Conservation (phyloP, 1,139 yeast species). For the Hanseniaspora sp. region DNA sequence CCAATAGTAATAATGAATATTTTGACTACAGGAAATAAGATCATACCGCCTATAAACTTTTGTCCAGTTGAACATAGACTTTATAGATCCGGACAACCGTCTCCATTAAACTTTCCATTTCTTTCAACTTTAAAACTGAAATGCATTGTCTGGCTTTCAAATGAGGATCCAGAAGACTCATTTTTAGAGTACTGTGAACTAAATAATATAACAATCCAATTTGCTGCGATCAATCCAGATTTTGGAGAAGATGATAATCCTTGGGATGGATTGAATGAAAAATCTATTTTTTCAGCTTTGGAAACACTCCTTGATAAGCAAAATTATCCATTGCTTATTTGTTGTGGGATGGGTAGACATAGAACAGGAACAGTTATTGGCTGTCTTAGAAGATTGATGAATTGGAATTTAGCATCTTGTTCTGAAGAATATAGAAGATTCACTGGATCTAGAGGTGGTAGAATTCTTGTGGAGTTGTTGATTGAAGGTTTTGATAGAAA, state of each 20-base stretch:
- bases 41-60: constrained; percentile 88
- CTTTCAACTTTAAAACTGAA: constrained; percentile 60
- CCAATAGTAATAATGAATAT: constrained; percentile 22
- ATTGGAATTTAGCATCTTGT: constrained; percentile 91
- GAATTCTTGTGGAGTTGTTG: constrained; percentile 78
- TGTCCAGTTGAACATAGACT: constrained; percentile 84
- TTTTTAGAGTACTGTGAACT: constrained; percentile 70
- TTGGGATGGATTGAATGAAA: constrained; percentile 92
- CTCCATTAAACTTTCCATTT: constrained; percentile 83
- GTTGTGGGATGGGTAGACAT: constrained; percentile 98
- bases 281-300: constrained; percentile 66
- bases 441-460: constrained; percentile 84
- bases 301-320: constrained; percentile 58
- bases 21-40: constrained; percentile 46
- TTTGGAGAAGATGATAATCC: constrained; percentile 75
- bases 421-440: constrained; percentile 89
- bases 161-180: constrained; percentile 88
- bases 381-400: constrained; percentile 77
- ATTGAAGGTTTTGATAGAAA: constrained; percentile 48
- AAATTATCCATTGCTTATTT: constrained; percentile 76
- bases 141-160: constrained; percentile 86
- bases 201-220: constrained; percentile 52
- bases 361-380: constrained; percentile 94
- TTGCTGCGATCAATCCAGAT: constrained; percentile 47
- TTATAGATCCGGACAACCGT: constrained; percentile 91